Evolutionary conservation across 768 basidiomycete species (phyloP).

Genomic region (Boletales sp.): DNA sequence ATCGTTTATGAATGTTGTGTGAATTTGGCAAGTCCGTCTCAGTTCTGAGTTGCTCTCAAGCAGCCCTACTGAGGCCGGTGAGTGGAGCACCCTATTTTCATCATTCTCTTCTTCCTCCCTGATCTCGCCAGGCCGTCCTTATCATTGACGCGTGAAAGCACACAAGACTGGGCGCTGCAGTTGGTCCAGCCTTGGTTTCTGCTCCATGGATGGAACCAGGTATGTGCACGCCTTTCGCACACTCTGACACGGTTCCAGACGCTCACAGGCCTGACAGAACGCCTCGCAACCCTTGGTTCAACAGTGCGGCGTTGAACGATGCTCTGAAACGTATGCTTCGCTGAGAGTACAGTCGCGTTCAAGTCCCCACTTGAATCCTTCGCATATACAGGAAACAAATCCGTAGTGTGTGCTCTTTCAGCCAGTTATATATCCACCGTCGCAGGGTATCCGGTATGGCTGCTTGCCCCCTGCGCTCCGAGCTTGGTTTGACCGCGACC

Average conservation of each 20-base stretch:
- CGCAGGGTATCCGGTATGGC: conserved; percentile 77
- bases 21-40: conserved; percentile 23
- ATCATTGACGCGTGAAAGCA: conserved; percentile 49
- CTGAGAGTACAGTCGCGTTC: not conserved
- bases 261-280: conserved; percentile 34
- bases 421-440: conserved; percentile 92
- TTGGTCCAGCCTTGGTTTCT: conserved; percentile 49
- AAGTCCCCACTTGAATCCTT: conserved; percentile 4
- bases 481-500: not conserved
- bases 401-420: conserved; percentile 85
- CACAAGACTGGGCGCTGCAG: conserved; percentile 70
- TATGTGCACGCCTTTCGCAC: conserved; percentile 16
- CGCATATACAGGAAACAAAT: conserved; percentile 62
- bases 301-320: conserved; percentile 59
- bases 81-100: conserved; percentile 21
- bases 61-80: conserved; percentile 12
- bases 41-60: conserved; percentile 1
- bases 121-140: conserved; percentile 15
- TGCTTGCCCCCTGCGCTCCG: not conserved
- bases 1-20: not conserved
- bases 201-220: conserved; percentile 82
- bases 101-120: conserved; percentile 17
- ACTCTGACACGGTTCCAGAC: conserved; percentile 2
- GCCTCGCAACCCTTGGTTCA: conserved; percentile 60
- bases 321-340: conserved; percentile 56